Conservation (phyloP, 371 early-diverging fungal genomes). For the Syncephalastrum racemosum region DNA sequence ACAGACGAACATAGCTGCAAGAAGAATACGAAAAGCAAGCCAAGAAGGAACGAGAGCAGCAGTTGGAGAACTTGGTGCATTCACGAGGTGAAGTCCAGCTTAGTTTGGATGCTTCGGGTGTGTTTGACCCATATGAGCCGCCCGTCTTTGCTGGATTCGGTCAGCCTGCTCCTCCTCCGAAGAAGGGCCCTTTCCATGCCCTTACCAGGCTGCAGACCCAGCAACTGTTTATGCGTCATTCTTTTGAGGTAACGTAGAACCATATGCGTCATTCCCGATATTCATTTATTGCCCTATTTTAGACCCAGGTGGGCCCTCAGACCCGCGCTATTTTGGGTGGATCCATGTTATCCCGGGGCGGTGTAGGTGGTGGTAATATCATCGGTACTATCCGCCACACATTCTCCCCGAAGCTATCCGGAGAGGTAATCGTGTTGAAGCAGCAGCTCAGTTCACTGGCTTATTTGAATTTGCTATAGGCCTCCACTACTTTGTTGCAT, state of each 20-base stretch:
- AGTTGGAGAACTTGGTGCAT: conserved; percentile 79
- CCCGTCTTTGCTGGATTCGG: conserved; percentile 53
- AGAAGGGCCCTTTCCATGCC: conserved; percentile 21
- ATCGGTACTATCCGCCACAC: conserved; percentile 74
- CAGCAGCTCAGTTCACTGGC: not conserved
- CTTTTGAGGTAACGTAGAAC: conserved; percentile 71
- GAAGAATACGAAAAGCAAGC: conserved; percentile 83
- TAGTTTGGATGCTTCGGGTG: conserved; percentile 53
- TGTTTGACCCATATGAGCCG: conserved; percentile 57
- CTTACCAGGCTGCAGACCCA: conserved; percentile 60
- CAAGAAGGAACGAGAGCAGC: conserved; percentile 66
- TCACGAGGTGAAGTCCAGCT: conserved; percentile 60
- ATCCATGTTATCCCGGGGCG: conserved; percentile 68
- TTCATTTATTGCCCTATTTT: conserved; percentile 1
- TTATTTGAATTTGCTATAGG: conserved; percentile 22
- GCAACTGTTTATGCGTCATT: conserved; percentile 78
- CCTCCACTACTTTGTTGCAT: conserved; percentile 60
- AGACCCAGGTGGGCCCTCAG: conserved; percentile 72
- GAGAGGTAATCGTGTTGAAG: conserved; percentile 50
- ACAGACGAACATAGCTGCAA: conserved; percentile 53
- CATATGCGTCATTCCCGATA: not conserved
- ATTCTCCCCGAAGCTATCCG: conserved; percentile 68
- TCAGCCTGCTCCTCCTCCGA: conserved; percentile 15
- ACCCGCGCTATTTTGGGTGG: conserved; percentile 68
- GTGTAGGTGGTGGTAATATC: conserved; percentile 78